Evolutionary conservation across 192 early-diverging fungal genomes (phyloP), one percentile per base, ranked within the genome.

Genomic region (Entophlyctis helioformis): DNA sequence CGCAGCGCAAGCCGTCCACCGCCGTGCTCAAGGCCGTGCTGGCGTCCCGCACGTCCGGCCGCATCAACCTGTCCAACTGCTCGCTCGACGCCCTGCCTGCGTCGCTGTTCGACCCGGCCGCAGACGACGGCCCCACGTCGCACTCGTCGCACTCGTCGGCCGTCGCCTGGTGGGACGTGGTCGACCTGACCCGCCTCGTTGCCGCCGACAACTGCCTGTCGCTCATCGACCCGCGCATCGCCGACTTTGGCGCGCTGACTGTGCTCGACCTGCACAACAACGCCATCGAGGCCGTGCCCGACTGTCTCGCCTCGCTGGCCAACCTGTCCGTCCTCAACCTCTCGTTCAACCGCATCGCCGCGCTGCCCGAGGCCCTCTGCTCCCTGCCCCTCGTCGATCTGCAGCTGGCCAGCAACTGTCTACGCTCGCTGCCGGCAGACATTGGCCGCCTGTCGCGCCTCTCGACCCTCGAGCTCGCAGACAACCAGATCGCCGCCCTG

Each of bases 191-290:
- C 25, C 33, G 51, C 15, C 42, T 72, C 3, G 33, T 62, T 24
- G 35, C 63, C 34, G 62, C 62, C 31, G 64, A 72, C 44, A 72
- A 72, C 39, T 38, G 35, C 5, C 31, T 72, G 2, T 27, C 48
- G 28, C 44, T 20, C 5, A 32, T 72, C n/a, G 62, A 67, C 40
- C 39, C 26, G 22, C 36, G 62, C 1, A 39, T 72, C 36, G 48
- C 45, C n/a, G 46, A 48, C 15, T 37, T 72, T 3, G 28, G 48
- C 1, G 64, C 52, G n/a, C 44, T 72, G 29, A 53, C 49, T 6
- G 18, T 62, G 8, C 33, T 72, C 19, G 69, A 72, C 46, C 51
- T 71, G 11, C 29, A 11, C 29, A 31, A 31, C 57, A 72, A 72
- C 54, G 19, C 13, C 0, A 40, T 72, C 34, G 29, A 46, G 3